Conservation (phyloP, 345 rosid genomes). For the Salix exigua region DNA sequence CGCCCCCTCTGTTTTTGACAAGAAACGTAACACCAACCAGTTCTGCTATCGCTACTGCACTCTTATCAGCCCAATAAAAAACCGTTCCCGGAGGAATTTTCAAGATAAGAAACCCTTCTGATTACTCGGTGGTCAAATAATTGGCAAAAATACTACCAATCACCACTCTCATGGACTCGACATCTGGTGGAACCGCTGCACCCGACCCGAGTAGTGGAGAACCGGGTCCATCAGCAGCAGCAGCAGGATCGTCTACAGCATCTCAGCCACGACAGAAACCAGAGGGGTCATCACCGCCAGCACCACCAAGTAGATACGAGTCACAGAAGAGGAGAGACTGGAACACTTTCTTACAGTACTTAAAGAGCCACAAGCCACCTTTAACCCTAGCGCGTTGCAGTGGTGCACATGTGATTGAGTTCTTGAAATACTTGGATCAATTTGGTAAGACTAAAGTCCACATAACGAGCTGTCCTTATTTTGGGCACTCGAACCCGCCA, state of each 20-base stretch:
- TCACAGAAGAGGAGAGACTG: slow-evolving; percentile 36
- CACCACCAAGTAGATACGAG: slow-evolving; percentile 30
- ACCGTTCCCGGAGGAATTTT: background rate
- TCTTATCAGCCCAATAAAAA: background rate
- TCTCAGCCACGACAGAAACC: background rate
- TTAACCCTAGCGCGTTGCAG: slow-evolving; percentile 30
- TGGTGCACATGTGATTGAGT: slow-evolving; percentile 35
- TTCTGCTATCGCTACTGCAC: background rate
- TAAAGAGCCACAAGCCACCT: slow-evolving; percentile 33
- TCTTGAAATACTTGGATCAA: slow-evolving; percentile 32
- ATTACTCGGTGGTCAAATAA: background rate
- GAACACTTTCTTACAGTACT: slow-evolving; percentile 32
- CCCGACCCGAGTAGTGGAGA: slow-evolving; percentile 8
- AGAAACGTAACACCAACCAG: background rate
- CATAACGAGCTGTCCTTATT: slow-evolving; percentile 27
- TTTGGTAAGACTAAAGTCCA: slow-evolving; percentile 38
- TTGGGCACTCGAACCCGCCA: slow-evolving; percentile 30
- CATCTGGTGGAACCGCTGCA: slow-evolving; percentile 8
- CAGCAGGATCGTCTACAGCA: background rate
- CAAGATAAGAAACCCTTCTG: background rate
- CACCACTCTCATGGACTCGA: slow-evolving; percentile 12
- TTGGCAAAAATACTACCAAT: background rate
- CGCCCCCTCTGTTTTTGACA: background rate
- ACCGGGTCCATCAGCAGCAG: slow-evolving; percentile 3
- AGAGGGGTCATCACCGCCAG: slow-evolving; percentile 3